Percentiles rank a stretch among this genome's conserved stretches.
Evolutionary conservation across 176 grass and related monocot genomes (phyloP).

Genomic region (Oryza australiensis): DNA sequence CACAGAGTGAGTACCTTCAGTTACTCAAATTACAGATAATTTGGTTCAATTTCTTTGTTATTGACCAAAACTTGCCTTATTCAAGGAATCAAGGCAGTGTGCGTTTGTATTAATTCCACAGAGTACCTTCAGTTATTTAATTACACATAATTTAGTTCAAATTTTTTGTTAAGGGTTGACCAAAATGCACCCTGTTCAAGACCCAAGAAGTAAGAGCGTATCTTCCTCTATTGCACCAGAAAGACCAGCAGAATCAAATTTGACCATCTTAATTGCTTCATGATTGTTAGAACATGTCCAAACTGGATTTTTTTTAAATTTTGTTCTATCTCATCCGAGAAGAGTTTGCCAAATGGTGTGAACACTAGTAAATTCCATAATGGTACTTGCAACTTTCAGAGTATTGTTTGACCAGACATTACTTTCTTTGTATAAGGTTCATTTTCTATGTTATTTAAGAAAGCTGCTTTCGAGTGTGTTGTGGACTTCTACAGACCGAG

Average conservation of each 20-base stretch:
- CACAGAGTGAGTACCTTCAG: not conserved
- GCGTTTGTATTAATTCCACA: too few relatives aligned
- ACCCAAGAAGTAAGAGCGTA: not conserved
- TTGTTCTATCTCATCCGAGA: not conserved
- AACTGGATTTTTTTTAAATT: not conserved
- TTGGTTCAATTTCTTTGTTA: not conserved
- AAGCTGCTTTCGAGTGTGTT: slow-evolving; percentile 1
- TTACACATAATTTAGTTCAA: too few relatives aligned
- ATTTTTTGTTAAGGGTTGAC: too few relatives aligned
- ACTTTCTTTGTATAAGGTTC: not conserved
- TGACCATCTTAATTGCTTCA: slow-evolving; percentile 2
- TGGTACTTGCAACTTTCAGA: not conserved
- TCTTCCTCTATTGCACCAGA: not conserved
- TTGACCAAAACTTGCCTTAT: not conserved
- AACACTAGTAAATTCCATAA: not conserved
- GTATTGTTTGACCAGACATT: not conserved
- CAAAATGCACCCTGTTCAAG: not conserved
- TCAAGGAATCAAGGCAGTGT: not conserved
- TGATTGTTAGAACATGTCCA: not conserved
- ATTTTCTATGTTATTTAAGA: slow-evolving; percentile 24
- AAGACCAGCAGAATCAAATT: not conserved
- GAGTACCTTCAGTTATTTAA: too few relatives aligned
- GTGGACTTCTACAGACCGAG: slow-evolving; percentile 1
- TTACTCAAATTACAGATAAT: not conserved
- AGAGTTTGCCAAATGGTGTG: not conserved